Evolutionary conservation across 1,139 yeast genomes (phyloP).

Genomic region (Kurtzmaniella quercitrusa): DNA sequence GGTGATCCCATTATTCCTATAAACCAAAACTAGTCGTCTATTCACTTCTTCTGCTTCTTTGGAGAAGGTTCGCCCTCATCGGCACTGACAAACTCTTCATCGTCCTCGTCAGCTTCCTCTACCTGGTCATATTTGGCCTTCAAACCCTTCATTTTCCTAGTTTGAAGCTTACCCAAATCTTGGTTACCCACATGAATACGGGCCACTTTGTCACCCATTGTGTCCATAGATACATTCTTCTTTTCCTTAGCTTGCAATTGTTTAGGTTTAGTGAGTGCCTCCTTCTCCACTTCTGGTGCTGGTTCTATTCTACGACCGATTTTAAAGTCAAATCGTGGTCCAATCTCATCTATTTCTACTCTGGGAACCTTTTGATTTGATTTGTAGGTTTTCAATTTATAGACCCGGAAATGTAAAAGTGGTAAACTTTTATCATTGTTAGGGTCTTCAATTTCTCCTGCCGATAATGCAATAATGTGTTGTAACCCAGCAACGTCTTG

Average conservation of each 20-base stretch:
- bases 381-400: constrained; percentile 73
- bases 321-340: constrained; percentile 91
- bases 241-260: constrained; percentile 76
- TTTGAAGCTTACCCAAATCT: constrained; percentile 84
- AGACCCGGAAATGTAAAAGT: constrained; percentile 82
- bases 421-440: constrained; percentile 50
- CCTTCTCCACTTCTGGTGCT: constrained; percentile 85
- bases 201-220: constrained; percentile 96
- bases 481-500: constrained; percentile 96
- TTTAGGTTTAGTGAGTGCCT: constrained; percentile 78
- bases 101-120: constrained; percentile 40
- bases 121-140: constrained; percentile 79
- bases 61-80: constrained; percentile 29
- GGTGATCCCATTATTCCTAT: neutral
- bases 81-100: constrained; percentile 25
- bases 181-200: constrained; percentile 95
- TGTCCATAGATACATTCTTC: constrained; percentile 86
- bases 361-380: constrained; percentile 90
- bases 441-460: constrained; percentile 74
- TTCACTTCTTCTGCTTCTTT: constrained; percentile 29
- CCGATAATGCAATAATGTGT: constrained; percentile 79
- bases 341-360: constrained; percentile 91
- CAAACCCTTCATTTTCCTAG: constrained; percentile 98
- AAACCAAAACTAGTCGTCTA: constrained; percentile 1
- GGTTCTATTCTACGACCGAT: constrained; percentile 87